Conservation (phyloP, 106 monocot species). For the Apostasia shenzhenica region DNA sequence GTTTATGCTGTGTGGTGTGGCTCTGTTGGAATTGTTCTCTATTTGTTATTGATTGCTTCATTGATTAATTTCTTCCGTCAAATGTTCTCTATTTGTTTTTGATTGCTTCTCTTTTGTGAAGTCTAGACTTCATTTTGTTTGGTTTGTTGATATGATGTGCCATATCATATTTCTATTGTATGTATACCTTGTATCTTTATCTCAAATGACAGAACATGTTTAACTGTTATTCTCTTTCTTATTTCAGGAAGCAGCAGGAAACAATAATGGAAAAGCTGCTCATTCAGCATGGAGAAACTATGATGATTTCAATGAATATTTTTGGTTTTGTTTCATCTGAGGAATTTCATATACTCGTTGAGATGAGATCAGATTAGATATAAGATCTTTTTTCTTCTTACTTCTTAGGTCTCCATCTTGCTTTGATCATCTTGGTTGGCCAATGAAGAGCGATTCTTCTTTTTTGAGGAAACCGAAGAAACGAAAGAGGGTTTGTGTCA, state of each 20-base stretch:
- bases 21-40: too few relatives aligned
- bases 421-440: constrained; percentile 59
- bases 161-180: too few relatives aligned
- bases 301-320: constrained; percentile 99
- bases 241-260: constrained; percentile 64
- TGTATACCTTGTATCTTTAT: too few relatives aligned
- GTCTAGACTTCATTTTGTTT: too few relatives aligned
- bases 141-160: too few relatives aligned
- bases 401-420: constrained; percentile 76
- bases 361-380: background rate
- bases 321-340: constrained; percentile 49
- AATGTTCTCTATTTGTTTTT: too few relatives aligned
- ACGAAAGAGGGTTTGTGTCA: constrained; percentile 53
- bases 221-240: background rate
- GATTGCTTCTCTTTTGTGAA: too few relatives aligned
- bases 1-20: too few relatives aligned
- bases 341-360: background rate
- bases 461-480: constrained; percentile 71
- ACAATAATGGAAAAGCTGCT: constrained; percentile 81
- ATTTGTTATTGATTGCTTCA: too few relatives aligned
- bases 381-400: background rate
- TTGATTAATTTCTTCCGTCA: too few relatives aligned
- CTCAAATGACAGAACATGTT: background rate
- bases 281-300: constrained; percentile 97
- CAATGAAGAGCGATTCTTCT: constrained; percentile 50